Conservation (phyloP, 2,329 filamentous ascomycete species). For the Aspergillus unguis region DNA sequence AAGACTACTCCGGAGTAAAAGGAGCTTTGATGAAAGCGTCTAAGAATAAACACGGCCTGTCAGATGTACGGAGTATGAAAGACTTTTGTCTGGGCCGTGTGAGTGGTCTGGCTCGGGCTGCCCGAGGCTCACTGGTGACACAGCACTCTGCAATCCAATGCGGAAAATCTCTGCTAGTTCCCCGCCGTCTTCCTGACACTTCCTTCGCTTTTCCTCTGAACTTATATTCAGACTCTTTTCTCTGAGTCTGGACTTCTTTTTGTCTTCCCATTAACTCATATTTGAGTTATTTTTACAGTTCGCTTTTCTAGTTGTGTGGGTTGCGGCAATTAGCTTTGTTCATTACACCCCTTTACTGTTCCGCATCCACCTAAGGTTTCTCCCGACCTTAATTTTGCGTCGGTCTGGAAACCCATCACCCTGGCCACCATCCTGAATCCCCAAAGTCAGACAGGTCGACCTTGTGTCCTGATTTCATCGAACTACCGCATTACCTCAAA, state of each 20-base stretch:
- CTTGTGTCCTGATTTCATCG: background rate
- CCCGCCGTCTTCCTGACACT: background rate
- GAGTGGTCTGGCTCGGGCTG: too few species aligned
- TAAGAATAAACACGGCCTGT: too few species aligned
- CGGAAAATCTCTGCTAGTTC: constrained; percentile 19
- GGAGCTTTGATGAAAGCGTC: too few species aligned
- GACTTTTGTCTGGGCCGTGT: too few species aligned
- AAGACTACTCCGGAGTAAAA: too few species aligned
- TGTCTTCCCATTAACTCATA: constrained; percentile 5
- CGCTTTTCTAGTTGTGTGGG: constrained; percentile 2
- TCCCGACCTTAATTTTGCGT: background rate
- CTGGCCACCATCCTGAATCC: background rate
- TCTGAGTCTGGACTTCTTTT: constrained; percentile 1
- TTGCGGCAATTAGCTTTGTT: constrained; percentile 3
- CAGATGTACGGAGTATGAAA: too few species aligned
- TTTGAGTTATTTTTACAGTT: constrained; percentile 14
- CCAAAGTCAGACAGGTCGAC: background rate
- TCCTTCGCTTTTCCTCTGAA: constrained; percentile 3
- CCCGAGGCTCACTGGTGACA: too few species aligned
- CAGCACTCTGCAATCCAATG: constrained; percentile 8
- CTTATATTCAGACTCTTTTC: constrained; percentile 6
- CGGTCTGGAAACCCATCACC: too few species aligned
- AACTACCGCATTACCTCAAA: constrained; percentile 11
- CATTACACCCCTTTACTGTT: constrained; percentile 1
- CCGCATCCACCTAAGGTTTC: background rate